Percentiles rank a stretch among this genome's conserved stretches.
phyloP scores from a whole-genome alignment of 1,139 yeast species.

The Yamadazyma trypodendri region DNA sequence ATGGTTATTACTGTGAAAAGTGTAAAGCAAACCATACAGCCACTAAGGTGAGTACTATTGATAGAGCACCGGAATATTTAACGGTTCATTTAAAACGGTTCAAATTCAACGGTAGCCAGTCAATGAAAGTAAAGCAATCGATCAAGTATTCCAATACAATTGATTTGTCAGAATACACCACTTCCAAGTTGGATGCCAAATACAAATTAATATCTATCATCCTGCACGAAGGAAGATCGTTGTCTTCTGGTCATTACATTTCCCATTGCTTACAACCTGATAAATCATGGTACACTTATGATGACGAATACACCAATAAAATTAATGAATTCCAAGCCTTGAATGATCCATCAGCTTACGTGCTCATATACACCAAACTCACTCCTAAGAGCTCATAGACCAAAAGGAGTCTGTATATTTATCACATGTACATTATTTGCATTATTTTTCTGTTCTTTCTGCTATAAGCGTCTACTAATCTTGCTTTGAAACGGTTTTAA shows the following conservation, averaged over 20 bases:
- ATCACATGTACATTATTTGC: constrained; percentile 1
- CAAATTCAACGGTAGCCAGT: constrained; percentile 71
- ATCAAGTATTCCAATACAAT: constrained; percentile 77
- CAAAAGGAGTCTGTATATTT: constrained; percentile 2
- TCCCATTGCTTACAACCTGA: constrained; percentile 92
- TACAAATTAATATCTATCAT: constrained; percentile 84
- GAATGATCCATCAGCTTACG: constrained; percentile 86
- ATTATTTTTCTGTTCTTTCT: not conserved
- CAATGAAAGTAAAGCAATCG: constrained; percentile 85
- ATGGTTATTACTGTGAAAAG: constrained; percentile 83
- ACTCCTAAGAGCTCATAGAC: constrained; percentile 34
- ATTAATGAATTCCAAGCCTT: constrained; percentile 73
- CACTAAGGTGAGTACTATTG: constrained; percentile 68
- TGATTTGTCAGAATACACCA: constrained; percentile 67
- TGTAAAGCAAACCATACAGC: constrained; percentile 81
- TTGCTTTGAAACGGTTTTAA: constrained; percentile 28
- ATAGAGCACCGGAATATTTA: constrained; percentile 84
- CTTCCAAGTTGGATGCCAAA: constrained; percentile 45
- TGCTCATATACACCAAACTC: constrained; percentile 74
- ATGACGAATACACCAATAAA: constrained; percentile 82
- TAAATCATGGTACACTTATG: constrained; percentile 89
- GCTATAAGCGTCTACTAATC: not conserved
- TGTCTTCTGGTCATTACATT: constrained; percentile 90
- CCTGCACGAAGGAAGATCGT: constrained; percentile 91
- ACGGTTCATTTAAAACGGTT: constrained; percentile 86